Percentiles rank a stretch among this genome's conserved stretches.
These are phyloP conservation scores for Cyclotella cryptica DNA, from an alignment of 108 stramenopile species.

Conservation along the genomic window DNA sequence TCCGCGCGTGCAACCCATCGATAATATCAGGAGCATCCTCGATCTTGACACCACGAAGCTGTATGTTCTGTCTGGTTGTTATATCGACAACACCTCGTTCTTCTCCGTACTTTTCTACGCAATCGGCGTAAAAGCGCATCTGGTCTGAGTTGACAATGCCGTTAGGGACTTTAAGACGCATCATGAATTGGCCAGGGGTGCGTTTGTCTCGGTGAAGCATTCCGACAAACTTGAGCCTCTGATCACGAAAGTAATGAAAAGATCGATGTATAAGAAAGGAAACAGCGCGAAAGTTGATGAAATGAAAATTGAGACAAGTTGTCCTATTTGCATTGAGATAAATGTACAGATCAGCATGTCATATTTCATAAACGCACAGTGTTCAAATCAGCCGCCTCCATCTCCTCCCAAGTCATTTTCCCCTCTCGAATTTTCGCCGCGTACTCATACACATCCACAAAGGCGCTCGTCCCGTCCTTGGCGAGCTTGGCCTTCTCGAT, in stretches of 20 bases:
- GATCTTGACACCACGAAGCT: conserved; percentile 91
- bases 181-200: conserved; percentile 96
- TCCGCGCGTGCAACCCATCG: conserved; percentile 85
- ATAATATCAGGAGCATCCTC: conserved; percentile 91
- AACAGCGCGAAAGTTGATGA: too few relatives aligned
- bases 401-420: conserved; percentile 90
- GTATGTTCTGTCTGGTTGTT: conserved; percentile 92
- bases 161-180: conserved; percentile 92
- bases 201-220: conserved; percentile 93
- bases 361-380: conserved; percentile 49
- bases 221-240: conserved; percentile 93
- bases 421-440: conserved; percentile 84
- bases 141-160: conserved; percentile 93
- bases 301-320: too few relatives aligned
- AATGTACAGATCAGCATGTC: not conserved
- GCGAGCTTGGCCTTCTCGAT: conserved; percentile 85
- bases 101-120: conserved; percentile 86
- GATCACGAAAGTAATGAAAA: conserved; percentile 10
- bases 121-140: conserved; percentile 86
- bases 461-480: conserved; percentile 83
- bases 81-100: conserved; percentile 91
- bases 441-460: conserved; percentile 88
- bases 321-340: not conserved
- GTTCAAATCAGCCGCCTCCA: conserved; percentile 86
- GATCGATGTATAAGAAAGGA: not conserved